Base-by-base conservation (phyloP, 1,284 basidiomycete genomes). In the Irpex lacteus region DNA sequence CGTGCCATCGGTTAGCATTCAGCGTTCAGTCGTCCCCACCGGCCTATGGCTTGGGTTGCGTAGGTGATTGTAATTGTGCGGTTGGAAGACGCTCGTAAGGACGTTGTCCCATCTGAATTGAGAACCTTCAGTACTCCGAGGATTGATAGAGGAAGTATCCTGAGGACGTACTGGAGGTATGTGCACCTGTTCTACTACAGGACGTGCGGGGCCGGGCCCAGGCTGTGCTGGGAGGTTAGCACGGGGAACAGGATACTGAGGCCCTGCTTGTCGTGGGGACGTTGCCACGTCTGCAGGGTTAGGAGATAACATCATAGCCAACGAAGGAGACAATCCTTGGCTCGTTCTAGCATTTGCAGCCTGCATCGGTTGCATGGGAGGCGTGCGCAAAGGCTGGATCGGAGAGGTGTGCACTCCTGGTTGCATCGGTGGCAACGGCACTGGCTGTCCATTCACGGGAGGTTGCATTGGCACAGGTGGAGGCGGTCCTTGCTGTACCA, bases 251-350 rank as follows among this genome's bases (percentile, higher is more conserved):
- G 54, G 34, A 36, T 56, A 56, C 26, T 56, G 50, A 21, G 18
- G 50, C 11, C 50, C 34, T 56, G 19, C 19, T 7, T 32, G 34
- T 21, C 70, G 70, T 4, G 72, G 69, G 40, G 72, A 68, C 6
- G 69, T 68, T 8, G 52, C 61, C 34, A 69, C 63, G 34, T 74
- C 73, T 19, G 47, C 61, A 6, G 69, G 69, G 8, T 64, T 65
- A 36, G 74, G 73, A 15, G 75, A 74, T 18, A 76, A 65, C 70
- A 76, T 72, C 72, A 75, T 72, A 1, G 74, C 75, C 36, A 76
- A 68, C 13, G 74, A 75, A 8, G 75, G 74, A 0, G 75, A 75
- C 60, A 73, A 65, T 19, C 71, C 73, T 49, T 70, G 67, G 58
- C 49, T 63, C 6, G 60, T 62, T 67, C 36, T 66, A 40, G 49